Conservation (phyloP, 2,329 filamentous ascomycete species). For the Fusarium metavorans region DNA sequence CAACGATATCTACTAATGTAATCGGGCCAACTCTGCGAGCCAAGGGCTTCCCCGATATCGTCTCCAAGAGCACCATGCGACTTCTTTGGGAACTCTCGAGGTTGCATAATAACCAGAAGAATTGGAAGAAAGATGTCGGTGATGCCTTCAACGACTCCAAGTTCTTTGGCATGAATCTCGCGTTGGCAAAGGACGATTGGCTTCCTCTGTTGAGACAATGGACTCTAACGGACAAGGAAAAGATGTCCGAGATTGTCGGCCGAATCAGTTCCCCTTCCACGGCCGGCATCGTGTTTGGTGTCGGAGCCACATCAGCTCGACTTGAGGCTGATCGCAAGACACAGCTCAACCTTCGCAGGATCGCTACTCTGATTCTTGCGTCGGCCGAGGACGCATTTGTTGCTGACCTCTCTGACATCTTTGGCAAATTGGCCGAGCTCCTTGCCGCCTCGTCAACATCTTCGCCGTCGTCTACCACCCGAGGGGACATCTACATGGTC, state of each 20-base stretch:
- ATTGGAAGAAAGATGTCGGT: conserved; percentile 91
- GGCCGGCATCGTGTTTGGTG: conserved; percentile 98
- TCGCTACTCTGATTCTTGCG: conserved; percentile 83
- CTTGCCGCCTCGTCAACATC: conserved; percentile 86
- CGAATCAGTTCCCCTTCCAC: conserved; percentile 88
- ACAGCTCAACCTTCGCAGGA: conserved; percentile 87
- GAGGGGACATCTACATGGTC: conserved; percentile 91
- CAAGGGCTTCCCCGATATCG: conserved; percentile 87
- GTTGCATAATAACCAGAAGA: conserved; percentile 83
- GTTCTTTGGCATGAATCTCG: conserved; percentile 80
- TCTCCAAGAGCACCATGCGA: conserved; percentile 77
- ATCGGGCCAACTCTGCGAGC: conserved; percentile 85
- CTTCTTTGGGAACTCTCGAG: conserved; percentile 83
- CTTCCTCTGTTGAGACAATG: conserved; percentile 86
- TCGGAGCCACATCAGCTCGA: conserved; percentile 91
- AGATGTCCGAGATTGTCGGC: conserved; percentile 82
- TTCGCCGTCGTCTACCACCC: conserved; percentile 89
- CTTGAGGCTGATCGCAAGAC: conserved; percentile 95
- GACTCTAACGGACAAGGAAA: conserved; percentile 87
- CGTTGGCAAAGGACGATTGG: conserved; percentile 80
- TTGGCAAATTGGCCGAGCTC: conserved; percentile 89
- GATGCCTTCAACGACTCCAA: conserved; percentile 92
- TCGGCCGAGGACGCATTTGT: conserved; percentile 84
- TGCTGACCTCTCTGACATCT: conserved; percentile 76
- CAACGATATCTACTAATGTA: conserved; percentile 84